Base-by-base conservation (phyloP, 192 early-diverging fungal species). In the Coemansia sp. region DNA sequence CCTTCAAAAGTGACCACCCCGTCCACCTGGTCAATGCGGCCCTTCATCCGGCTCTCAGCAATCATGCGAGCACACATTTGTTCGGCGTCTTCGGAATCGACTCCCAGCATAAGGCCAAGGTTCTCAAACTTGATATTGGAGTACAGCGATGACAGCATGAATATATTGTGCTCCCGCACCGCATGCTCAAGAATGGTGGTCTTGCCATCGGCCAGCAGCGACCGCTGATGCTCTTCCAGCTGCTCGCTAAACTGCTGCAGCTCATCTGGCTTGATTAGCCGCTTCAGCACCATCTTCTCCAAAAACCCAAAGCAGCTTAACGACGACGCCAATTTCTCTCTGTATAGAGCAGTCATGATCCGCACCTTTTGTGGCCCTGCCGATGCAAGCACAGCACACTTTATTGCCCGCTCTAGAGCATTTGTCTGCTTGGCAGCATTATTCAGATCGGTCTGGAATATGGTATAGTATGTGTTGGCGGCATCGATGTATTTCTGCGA, bases 261-360 rank as follows among this genome's bases (percentile, higher is more conserved):
- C 69, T 97, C 91, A 8, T 78, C 64, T 10, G 78, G 79, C 31
- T 85, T 82, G 46, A 95, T 83, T 11, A 96, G 85, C 3, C 93
- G 87, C 68, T 90, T 93, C 38, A 96, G 71, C 51, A 93, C 93
- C 88, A 97, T 96, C 76, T 94, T 97, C 61, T 94, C 91, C 40
- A 98, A 62, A n/a, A 98, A 84, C 12, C 83, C 68, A 43, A 84
- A 89, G 32, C 80, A 72, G 5, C 87, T 80, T 16, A 88, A 79
- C n/a, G 90, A 83, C 14, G 90, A 83, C 11, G 90, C 85, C 36
- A 93, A 85, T 47, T 96, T 91, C 66, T 97, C 93, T 60, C 91
- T 93, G 73, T 95, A 90, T 20, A 99, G 73, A 3, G 87, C 90
- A 0, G 94, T 88, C 42, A 99, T 76, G 63, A 88, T 82, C 11